Evolutionary conservation across 352 stramenopile genomes (phyloP).

Genomic region (Globisporangium nagaii): DNA sequence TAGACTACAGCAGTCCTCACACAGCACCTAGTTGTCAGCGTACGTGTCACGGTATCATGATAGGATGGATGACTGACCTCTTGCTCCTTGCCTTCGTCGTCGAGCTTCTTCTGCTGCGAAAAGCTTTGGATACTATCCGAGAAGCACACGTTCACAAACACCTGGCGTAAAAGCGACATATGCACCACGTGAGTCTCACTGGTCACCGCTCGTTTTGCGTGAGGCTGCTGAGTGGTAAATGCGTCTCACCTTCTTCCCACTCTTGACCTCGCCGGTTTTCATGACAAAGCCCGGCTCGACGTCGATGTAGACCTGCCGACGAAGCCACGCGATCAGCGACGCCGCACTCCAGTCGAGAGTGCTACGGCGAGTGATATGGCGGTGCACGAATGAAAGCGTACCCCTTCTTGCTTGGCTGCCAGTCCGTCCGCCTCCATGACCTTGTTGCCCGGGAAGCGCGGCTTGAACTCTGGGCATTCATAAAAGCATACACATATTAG

Average conservation of each 20-base stretch:
- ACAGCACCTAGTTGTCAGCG: no score
- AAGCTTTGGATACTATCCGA: constrained; percentile 69
- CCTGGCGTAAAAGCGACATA: constrained; percentile 14
- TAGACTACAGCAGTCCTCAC: no score
- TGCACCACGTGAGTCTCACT: background rate
- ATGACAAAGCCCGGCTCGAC: constrained; percentile 77
- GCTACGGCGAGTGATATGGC: background rate
- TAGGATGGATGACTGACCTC: no score
- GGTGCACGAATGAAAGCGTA: constrained; percentile 16
- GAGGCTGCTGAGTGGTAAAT: background rate
- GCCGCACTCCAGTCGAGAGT: no score
- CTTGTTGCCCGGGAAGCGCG: constrained; percentile 63
- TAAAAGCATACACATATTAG: no score
- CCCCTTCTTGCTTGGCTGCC: constrained; percentile 50
- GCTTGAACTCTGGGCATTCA: constrained; percentile 35
- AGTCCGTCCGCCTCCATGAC: constrained; percentile 61
- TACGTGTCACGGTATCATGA: no score
- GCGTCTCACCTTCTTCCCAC: constrained; percentile 49
- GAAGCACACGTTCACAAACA: constrained; percentile 78
- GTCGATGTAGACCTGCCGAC: constrained; percentile 58
- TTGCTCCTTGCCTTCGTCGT: constrained; percentile 70
- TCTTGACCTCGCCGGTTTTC: constrained; percentile 59
- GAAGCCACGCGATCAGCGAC: no score
- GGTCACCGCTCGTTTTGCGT: background rate
- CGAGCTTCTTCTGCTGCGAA: constrained; percentile 72